Conservation (phyloP, 2,329 filamentous ascomycete genomes). For the Alternaria infectoria region DNA sequence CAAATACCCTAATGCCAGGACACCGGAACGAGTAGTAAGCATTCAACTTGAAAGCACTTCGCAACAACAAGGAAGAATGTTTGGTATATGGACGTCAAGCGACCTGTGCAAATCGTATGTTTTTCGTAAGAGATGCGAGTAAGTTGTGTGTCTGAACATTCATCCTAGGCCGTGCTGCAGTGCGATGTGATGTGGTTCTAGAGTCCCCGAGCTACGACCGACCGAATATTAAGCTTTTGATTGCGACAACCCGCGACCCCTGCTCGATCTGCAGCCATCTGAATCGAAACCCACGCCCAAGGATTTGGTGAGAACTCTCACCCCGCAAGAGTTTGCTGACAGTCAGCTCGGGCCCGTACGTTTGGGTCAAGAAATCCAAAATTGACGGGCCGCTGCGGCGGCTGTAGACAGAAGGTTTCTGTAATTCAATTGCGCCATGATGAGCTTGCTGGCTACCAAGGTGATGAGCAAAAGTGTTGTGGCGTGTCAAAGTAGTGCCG, state of each 20-base stretch:
- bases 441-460: background rate
- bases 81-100: accelerated
- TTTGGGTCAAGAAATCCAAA: background rate
- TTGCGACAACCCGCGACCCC: background rate
- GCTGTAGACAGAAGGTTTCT: background rate
- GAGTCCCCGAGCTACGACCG: background rate
- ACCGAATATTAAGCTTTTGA: background rate
- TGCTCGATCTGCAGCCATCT: background rate
- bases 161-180: background rate
- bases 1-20: background rate
- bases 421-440: background rate
- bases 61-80: background rate
- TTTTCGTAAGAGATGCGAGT: background rate
- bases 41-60: background rate
- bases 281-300: background rate
- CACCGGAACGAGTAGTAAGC: background rate
- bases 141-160: background rate
- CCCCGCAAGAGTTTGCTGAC: background rate
- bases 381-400: background rate
- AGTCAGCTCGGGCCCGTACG: background rate
- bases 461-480: background rate
- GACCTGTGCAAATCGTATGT: background rate
- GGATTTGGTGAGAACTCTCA: background rate
- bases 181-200: background rate
- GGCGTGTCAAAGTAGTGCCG: background rate